These are phyloP conservation scores for Exophiala phaeomuriformis DNA, from an alignment of 2,329 filamentous ascomycete genomes.

Conservation along the genomic window DNA sequence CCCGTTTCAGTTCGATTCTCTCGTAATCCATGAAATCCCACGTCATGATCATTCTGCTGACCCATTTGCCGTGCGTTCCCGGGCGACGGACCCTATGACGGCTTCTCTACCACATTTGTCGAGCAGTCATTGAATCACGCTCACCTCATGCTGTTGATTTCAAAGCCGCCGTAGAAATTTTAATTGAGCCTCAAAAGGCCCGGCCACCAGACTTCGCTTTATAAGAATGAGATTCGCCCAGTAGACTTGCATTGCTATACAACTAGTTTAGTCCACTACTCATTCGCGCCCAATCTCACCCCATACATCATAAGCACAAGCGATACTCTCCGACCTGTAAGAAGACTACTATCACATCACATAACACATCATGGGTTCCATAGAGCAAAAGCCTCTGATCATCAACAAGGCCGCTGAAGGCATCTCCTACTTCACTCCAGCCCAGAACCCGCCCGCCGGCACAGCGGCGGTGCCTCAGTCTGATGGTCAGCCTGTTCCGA, in stretches of 20 bases:
- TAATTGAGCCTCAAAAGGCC: too few relatives aligned
- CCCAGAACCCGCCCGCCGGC: constrained; percentile 41
- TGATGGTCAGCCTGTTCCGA: constrained; percentile 46
- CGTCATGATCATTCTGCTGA: not conserved
- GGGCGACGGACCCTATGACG: not conserved
- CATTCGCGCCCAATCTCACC: not conserved
- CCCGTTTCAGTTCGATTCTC: not conserved
- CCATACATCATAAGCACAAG: not conserved
- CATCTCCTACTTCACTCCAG: constrained; percentile 46
- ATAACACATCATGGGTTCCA: constrained; percentile 15
- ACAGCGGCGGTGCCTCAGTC: constrained; percentile 41
- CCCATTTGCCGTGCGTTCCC: not conserved
- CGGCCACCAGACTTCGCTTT: too few relatives aligned
- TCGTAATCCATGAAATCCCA: not conserved
- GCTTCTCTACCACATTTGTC: not conserved
- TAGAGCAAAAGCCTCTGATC: constrained; percentile 28
- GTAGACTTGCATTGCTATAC: too few relatives aligned
- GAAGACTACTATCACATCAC: not conserved
- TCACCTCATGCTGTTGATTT: too few relatives aligned
- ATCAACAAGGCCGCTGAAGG: constrained; percentile 34
- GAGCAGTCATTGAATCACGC: not conserved
- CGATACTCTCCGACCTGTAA: not conserved
- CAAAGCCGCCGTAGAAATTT: too few relatives aligned
- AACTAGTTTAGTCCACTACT: too few relatives aligned
- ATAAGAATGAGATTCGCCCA: too few relatives aligned